Evolutionary conservation across 192 early-diverging fungal species (phyloP), one percentile per base, ranked within the genome.

Genomic region (Coemansia erecta): DNA sequence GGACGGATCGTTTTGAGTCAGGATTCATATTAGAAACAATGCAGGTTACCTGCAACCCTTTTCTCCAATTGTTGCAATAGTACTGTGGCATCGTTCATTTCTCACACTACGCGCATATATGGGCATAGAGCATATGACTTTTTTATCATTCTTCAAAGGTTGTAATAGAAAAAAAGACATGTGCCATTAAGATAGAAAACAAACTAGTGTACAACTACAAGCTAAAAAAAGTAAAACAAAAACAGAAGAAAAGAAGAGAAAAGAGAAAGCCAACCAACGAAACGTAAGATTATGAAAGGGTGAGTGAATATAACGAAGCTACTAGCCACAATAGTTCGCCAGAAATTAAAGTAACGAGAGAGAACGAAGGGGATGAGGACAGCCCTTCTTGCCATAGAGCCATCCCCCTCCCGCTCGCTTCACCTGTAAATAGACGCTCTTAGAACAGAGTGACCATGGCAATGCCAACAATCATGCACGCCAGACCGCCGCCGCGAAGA

Each of bases 391-490:
- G 35, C 35, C 35, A 37, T 37, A 37, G 35, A 37, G 35, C 35
- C 8, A 3, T 9, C 35, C 35, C 35, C 10, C 10, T 8, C 10
- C 35, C 8, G 2, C 35, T 11, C 26, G 1, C 26, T 26, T 4
- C 4, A 4, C 4, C 26, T 26, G 26, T 26, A 17, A 31, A 12
- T 21, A 28, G n/a, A n/a, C n/a, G n/a, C n/a, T 15, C 0, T 60
- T 68, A 79, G 60, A 69, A 79, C 15, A 79, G 58, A 24, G 76
- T 79, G 15, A 79, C 76, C 59, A 79, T 53, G 19, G 63, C 66
- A 68, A 79, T 70, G 26, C 76, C 76, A 55, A 79, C 66, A 57
- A 79, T 70, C 76, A 79, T 79, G 47, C 69, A 72, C 7, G 76
- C 76, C 19, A 73, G 56, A 14, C 76, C 76, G 15, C 69, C 76